A percentile compares a stretch with the other conserved stretches of the same genome.
Conservation (phyloP, 208 protist genomes). For the Leishmania turanica region DNA sequence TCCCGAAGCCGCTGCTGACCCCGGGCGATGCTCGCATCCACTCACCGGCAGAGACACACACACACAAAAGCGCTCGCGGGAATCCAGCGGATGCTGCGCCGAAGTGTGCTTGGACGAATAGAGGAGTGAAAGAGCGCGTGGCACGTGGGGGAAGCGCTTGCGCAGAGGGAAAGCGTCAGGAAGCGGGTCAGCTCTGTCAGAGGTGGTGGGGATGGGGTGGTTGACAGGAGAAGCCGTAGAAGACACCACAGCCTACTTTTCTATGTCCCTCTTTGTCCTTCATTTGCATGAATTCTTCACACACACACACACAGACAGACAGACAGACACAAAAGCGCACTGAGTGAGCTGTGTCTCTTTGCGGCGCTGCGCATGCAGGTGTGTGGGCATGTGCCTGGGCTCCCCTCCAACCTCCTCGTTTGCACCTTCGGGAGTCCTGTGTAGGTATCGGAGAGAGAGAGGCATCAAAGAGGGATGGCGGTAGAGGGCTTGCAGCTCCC, state of each 20-base stretch:
- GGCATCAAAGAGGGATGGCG: background rate
- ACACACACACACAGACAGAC: background rate
- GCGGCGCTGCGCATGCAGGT: background rate
- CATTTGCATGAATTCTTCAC: slow-evolving; percentile 1
- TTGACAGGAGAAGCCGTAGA: background rate
- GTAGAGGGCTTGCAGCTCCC: too few relatives aligned
- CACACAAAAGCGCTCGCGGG: background rate
- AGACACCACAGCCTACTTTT: background rate
- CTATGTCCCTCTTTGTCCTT: background rate
- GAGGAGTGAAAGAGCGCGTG: background rate
- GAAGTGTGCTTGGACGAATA: background rate
- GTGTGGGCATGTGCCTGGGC: background rate
- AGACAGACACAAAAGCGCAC: background rate
- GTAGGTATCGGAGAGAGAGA: background rate
- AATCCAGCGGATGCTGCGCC: background rate
- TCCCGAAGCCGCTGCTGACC: background rate
- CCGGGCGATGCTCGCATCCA: background rate
- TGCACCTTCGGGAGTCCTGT: background rate
- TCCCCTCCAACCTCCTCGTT: background rate
- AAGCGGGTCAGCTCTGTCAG: background rate
- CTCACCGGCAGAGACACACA: background rate
- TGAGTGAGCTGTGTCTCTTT: background rate
- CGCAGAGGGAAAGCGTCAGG: background rate
- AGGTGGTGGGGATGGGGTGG: background rate
- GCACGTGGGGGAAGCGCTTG: background rate